phyloP scores from a whole-genome alignment of 164 flowering plant genomes.

The Houttuynia cordata region DNA sequence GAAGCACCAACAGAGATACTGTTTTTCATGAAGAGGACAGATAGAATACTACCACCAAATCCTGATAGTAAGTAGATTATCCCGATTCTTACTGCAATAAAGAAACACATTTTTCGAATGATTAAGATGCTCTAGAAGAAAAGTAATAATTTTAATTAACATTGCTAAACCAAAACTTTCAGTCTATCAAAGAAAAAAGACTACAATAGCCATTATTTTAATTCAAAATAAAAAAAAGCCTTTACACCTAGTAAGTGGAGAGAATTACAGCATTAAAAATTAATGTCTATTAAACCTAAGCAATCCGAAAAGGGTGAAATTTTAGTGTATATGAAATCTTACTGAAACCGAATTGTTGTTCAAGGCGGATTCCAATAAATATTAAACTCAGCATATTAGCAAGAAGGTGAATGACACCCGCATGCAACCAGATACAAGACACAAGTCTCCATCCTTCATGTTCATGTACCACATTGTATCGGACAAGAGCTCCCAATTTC shows the following conservation, averaged over 20 bases:
- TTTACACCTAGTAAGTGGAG: neutral
- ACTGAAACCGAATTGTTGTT: constrained; percentile 88
- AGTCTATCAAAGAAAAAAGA: too few species aligned
- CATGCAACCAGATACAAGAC: constrained; percentile 81
- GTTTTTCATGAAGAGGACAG: constrained; percentile 44
- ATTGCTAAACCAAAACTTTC: too few species aligned
- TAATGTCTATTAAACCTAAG: too few species aligned
- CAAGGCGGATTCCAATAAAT: constrained; percentile 77
- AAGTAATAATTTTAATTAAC: too few species aligned
- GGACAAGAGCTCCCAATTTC: constrained; percentile 63
- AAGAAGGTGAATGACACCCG: constrained; percentile 67
- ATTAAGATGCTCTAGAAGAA: too few species aligned
- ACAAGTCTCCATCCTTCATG: constrained; percentile 85
- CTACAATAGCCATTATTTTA: too few species aligned
- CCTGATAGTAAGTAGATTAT: constrained; percentile 62
- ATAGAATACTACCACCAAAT: constrained; percentile 65
- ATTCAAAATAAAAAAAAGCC: too few species aligned
- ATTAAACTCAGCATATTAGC: constrained; percentile 71
- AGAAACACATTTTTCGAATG: neutral
- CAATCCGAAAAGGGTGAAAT: too few species aligned
- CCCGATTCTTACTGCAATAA: constrained; percentile 55
- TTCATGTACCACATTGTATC: constrained; percentile 38
- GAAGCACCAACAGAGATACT: constrained; percentile 80
- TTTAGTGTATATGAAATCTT: constrained; percentile 7
- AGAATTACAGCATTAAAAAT: neutral